Conservation (phyloP, 345 rosid species). For the Linum lewisii region DNA sequence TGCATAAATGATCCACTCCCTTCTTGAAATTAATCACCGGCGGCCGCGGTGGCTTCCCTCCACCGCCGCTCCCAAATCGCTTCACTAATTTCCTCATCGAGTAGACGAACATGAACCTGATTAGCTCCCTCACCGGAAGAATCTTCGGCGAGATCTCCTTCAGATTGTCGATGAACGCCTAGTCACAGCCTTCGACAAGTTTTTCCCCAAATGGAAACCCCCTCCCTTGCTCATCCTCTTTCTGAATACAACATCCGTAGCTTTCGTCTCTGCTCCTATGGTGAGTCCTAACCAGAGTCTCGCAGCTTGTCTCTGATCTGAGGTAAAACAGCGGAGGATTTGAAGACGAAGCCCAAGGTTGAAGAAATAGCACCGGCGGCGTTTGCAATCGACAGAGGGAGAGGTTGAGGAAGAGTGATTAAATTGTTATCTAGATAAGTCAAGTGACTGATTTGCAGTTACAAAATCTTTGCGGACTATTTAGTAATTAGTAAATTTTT, state of each 20-base stretch:
- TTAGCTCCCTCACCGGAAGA: conserved; percentile 60
- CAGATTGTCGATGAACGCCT: conserved; percentile 66
- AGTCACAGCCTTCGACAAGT: conserved; percentile 68
- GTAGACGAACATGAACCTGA: too few species aligned
- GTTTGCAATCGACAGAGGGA: too few species aligned
- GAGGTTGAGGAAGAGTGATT: too few species aligned
- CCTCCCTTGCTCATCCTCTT: conserved; percentile 58
- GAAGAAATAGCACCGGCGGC: too few species aligned
- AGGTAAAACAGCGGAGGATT: too few species aligned
- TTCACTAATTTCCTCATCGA: conserved; percentile 30
- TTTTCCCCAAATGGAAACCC: conserved; percentile 67
- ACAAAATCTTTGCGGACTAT: too few species aligned
- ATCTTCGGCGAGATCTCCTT: conserved; percentile 59
- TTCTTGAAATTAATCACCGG: conserved; percentile 58
- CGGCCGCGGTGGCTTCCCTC: neutral
- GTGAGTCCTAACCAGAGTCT: conserved; percentile 74
- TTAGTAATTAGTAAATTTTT: too few species aligned
- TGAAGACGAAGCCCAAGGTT: too few species aligned
- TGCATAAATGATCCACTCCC: conserved; percentile 82
- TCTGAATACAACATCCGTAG: conserved; percentile 61
- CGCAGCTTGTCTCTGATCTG: too few species aligned
- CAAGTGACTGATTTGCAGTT: too few species aligned
- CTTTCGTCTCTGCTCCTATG: too few species aligned
- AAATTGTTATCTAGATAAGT: too few species aligned
- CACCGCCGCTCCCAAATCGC: conserved; percentile 9